Percentiles rank a stretch among this genome's conserved stretches.
Evolutionary conservation across 108 stramenopile species (phyloP).

Genomic region (Fistulifera solaris): DNA sequence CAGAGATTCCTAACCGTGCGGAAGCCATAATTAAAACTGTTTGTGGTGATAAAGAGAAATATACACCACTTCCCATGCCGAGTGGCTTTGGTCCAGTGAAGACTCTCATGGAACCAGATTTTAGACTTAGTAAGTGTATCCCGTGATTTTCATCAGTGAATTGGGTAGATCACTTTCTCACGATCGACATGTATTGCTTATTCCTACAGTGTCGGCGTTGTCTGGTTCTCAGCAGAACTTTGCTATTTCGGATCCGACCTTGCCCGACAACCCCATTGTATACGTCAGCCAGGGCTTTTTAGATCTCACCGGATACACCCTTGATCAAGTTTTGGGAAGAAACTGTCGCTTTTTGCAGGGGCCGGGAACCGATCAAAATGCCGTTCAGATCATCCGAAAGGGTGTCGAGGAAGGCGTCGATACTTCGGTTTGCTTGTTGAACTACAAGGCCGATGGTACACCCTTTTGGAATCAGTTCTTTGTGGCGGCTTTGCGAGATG

Average conservation of each 20-base stretch:
- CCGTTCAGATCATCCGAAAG: slow-evolving; percentile 80
- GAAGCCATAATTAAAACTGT: slow-evolving; percentile 31
- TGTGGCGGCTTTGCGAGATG: slow-evolving; percentile 90
- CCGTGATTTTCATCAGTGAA: background rate
- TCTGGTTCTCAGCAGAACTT: slow-evolving; percentile 94
- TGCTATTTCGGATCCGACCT: slow-evolving; percentile 91
- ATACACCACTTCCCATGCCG: slow-evolving; percentile 80
- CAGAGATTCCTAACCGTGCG: slow-evolving; percentile 52
- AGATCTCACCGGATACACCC: slow-evolving; percentile 90
- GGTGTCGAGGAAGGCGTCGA: slow-evolving; percentile 80
- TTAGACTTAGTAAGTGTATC: slow-evolving; percentile 31
- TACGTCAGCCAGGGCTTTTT: slow-evolving; percentile 90
- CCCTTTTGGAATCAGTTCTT: slow-evolving; percentile 99
- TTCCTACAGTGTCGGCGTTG: slow-evolving; percentile 51
- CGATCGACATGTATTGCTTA: too few species aligned
- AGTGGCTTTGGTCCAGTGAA: slow-evolving; percentile 88
- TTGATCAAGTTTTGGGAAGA: slow-evolving; percentile 88
- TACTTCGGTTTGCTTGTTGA: slow-evolving; percentile 80
- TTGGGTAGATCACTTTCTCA: too few species aligned
- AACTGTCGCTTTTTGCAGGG: slow-evolving; percentile 98
- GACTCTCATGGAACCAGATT: slow-evolving; percentile 87
- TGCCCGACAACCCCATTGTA: slow-evolving; percentile 96
- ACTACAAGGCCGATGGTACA: slow-evolving; percentile 92
- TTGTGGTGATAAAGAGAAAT: slow-evolving; percentile 56
- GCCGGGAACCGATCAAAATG: slow-evolving; percentile 83